Evolutionary conservation across 345 rosid species (phyloP).

Genomic region (Cardamine resedifolia): DNA sequence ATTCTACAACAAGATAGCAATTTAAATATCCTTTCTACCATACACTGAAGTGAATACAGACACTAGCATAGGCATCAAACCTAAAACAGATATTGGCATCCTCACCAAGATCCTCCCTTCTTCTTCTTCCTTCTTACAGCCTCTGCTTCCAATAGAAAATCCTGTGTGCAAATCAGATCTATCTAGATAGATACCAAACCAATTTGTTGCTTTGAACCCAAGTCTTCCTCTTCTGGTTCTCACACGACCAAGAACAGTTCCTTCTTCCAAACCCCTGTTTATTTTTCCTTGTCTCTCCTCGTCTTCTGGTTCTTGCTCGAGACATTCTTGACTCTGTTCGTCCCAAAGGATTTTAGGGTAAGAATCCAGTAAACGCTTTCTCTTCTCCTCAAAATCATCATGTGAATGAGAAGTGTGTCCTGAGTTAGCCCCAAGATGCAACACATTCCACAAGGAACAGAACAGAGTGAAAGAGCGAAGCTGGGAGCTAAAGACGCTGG

Average conservation of each 20-base stretch:
- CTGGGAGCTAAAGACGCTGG: slow-evolving; percentile 37
- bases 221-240: slow-evolving; percentile 25
- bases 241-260: neutral
- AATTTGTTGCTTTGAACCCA: slow-evolving; percentile 29
- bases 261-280: neutral
- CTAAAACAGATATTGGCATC: slow-evolving; percentile 18
- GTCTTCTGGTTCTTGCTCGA: slow-evolving; percentile 12
- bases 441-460: slow-evolving; percentile 48
- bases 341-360: slow-evolving; percentile 14
- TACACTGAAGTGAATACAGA: slow-evolving; percentile 12
- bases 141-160: neutral
- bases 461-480: slow-evolving; percentile 40
- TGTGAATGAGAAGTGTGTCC: slow-evolving; percentile 23
- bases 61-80: slow-evolving; percentile 12
- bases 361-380: neutral
- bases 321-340: slow-evolving; percentile 18
- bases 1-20: neutral
- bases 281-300: neutral
- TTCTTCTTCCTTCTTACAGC: neutral
- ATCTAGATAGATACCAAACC: slow-evolving; percentile 29
- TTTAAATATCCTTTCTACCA: slow-evolving; percentile 14
- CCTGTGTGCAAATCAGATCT: slow-evolving; percentile 27
- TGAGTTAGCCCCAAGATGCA: slow-evolving; percentile 44
- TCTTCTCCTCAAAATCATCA: slow-evolving; percentile 24
- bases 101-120: slow-evolving; percentile 15